Percentiles rank a stretch among this genome's conserved stretches.
Evolutionary conservation across 164 flowering plant genomes (phyloP).

Genomic region (Liquidambar formosana): DNA sequence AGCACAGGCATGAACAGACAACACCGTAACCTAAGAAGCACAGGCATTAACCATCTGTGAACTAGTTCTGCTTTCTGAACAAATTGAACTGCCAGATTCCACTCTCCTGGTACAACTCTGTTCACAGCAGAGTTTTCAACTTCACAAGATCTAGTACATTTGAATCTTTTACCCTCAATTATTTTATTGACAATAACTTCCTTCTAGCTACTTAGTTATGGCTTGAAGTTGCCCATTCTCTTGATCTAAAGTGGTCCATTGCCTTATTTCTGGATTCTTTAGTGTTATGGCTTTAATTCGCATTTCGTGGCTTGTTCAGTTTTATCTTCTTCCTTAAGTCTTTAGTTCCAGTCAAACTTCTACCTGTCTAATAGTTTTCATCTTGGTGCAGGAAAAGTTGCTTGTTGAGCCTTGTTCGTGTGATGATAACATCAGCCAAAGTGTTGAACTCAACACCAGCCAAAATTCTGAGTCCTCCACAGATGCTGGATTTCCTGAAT

Average conservation of each 20-base stretch:
- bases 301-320: neutral
- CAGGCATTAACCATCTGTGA: too few relatives aligned
- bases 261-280: neutral
- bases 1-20: too few relatives aligned
- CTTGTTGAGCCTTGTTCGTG: slow-evolving; percentile 24
- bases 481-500: slow-evolving; percentile 38
- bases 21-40: too few relatives aligned
- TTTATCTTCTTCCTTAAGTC: neutral
- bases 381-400: slow-evolving; percentile 44
- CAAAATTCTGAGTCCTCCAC: slow-evolving; percentile 33
- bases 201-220: neutral
- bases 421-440: slow-evolving; percentile 19
- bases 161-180: too few relatives aligned
- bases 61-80: too few relatives aligned
- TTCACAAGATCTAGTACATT: too few relatives aligned
- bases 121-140: too few relatives aligned
- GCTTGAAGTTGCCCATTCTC: neutral
- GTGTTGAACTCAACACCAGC: slow-evolving; percentile 6
- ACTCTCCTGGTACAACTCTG: too few relatives aligned
- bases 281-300: neutral
- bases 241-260: neutral
- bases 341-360: neutral
- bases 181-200: too few relatives aligned
- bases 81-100: too few relatives aligned
- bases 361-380: neutral